A percentile compares a stretch with the other conserved stretches of the same genome.
Conservation (phyloP, 371 early-diverging fungal genomes). For the Agmasoma carcini region DNA sequence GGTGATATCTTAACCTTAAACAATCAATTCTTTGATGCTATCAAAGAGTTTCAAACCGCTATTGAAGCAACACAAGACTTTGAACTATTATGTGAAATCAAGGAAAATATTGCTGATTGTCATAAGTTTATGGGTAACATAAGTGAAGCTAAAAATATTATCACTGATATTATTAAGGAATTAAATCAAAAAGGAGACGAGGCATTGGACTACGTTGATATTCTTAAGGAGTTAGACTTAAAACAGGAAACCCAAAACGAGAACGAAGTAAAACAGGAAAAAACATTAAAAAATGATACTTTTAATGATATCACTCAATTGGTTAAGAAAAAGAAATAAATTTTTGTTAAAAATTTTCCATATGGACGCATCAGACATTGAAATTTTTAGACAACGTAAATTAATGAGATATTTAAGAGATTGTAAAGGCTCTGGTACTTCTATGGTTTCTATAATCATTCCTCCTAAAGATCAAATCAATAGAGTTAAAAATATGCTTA, state of each 20-base stretch:
- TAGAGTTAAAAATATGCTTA: slow-evolving; percentile 74
- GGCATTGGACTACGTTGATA: slow-evolving; percentile 5
- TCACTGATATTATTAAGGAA: neutral
- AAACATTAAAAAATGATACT: neutral
- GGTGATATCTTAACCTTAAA: slow-evolving; percentile 46
- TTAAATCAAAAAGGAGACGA: slow-evolving; percentile 10
- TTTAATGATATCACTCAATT: neutral
- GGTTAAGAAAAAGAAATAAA: neutral
- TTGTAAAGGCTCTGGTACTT: slow-evolving; percentile 93
- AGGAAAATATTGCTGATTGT: slow-evolving; percentile 12
- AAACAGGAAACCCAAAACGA: too few species aligned
- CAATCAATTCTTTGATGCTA: slow-evolving; percentile 38
- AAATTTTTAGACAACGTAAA: slow-evolving; percentile 82
- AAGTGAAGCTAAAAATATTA: slow-evolving; percentile 12
- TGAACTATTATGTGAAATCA: neutral
- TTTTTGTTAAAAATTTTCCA: neutral
- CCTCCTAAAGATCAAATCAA: slow-evolving; percentile 81
- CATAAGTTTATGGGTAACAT: neutral
- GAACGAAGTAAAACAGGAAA: neutral
- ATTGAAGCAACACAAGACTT: neutral
- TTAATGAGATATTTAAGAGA: slow-evolving; percentile 80
- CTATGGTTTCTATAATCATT: slow-evolving; percentile 94
- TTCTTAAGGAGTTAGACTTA: slow-evolving; percentile 1
- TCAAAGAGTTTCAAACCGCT: slow-evolving; percentile 33
- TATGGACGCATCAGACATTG: slow-evolving; percentile 34